phyloP scores from a whole-genome alignment of 2,329 filamentous ascomycete genomes.

The Ceratocystis papillata region DNA sequence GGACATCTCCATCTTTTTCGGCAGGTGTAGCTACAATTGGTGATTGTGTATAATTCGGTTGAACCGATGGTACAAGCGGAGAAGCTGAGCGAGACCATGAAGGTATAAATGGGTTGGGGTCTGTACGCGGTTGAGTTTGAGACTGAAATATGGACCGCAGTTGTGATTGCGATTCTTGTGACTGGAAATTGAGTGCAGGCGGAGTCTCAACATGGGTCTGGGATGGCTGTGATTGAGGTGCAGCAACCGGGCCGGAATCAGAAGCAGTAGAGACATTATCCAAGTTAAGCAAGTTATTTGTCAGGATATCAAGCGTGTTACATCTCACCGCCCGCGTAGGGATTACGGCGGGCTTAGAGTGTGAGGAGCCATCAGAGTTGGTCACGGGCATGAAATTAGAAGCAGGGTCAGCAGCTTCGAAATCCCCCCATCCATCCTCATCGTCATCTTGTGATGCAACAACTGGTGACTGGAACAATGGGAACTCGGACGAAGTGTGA shows the following conservation, averaged over 20 bases:
- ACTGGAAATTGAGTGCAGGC: not conserved
- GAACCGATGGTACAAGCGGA: not conserved
- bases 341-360: not conserved
- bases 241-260: not conserved
- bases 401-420: slow-evolving; percentile 42
- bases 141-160: slow-evolving; percentile 17
- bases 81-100: not conserved
- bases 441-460: slow-evolving; percentile 29
- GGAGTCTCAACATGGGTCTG: not conserved
- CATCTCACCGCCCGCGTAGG: slow-evolving; percentile 34
- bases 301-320: slow-evolving; percentile 44
- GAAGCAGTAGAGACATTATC: slow-evolving; percentile 17
- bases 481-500: not conserved
- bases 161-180: not conserved
- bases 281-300: slow-evolving; percentile 41
- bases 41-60: not conserved
- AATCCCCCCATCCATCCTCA: slow-evolving; percentile 58
- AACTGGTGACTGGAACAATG: slow-evolving; percentile 19
- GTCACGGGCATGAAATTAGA: not conserved
- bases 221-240: not conserved
- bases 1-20: slow-evolving; percentile 41
- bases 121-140: not conserved
- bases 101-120: not conserved
- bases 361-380: not conserved
- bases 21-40: slow-evolving; percentile 25